These are phyloP conservation scores for Rhodosporidiobolus sp. DNA, from an alignment of 768 basidiomycete genomes.

Conservation along the genomic window DNA sequence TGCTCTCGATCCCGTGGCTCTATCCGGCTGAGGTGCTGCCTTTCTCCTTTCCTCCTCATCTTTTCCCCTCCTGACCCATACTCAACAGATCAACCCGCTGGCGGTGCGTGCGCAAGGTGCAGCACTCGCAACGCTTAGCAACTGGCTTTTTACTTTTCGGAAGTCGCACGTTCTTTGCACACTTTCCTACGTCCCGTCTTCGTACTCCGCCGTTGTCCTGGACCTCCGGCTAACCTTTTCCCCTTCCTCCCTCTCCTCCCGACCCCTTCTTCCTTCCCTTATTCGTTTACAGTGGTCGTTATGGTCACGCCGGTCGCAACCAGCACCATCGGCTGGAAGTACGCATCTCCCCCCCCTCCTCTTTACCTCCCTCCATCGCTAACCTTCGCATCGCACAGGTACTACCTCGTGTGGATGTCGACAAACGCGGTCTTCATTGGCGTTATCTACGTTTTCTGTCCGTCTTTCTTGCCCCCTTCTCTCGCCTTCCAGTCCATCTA, in stretches of 20 bases:
- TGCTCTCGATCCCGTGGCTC: constrained; percentile 69
- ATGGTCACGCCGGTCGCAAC: background rate
- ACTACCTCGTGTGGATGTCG: background rate
- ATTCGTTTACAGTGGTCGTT: background rate
- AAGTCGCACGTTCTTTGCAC: too few species aligned
- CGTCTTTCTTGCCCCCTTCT: background rate
- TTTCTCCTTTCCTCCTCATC: too few species aligned
- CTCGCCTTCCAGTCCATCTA: background rate
- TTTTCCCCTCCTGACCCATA: too few species aligned
- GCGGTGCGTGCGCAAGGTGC: constrained; percentile 65
- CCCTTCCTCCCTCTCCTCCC: too few species aligned
- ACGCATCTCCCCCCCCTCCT: background rate
- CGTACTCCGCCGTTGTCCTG: too few species aligned
- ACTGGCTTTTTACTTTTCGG: constrained; percentile 45
- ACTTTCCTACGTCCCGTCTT: too few species aligned
- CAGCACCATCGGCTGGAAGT: background rate
- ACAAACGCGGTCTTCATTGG: background rate
- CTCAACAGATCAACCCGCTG: constrained; percentile 62
- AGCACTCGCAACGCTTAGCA: constrained; percentile 59
- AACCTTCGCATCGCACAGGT: background rate
- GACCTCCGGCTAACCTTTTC: too few species aligned
- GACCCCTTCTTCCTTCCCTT: too few species aligned
- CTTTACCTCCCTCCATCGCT: background rate
- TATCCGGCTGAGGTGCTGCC: constrained; percentile 71
- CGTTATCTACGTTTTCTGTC: constrained; percentile 5